Conservation (phyloP, 306 rosid species). For the Lathyrus aphaca region DNA sequence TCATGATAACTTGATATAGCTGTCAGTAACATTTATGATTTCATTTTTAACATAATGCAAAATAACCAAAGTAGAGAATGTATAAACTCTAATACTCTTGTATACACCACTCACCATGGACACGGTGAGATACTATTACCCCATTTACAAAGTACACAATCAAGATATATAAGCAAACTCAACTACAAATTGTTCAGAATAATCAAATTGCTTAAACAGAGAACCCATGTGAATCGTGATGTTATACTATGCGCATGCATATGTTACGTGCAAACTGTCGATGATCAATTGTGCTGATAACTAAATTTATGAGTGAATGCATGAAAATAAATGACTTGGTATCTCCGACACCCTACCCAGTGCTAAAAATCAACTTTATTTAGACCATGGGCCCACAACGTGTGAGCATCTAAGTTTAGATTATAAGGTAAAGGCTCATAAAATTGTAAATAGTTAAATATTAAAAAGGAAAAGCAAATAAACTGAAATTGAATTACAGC, state of each 20-base stretch:
- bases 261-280: not conserved
- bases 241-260: not conserved
- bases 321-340: slow-evolving; percentile 12
- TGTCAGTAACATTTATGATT: not conserved
- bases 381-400: not conserved
- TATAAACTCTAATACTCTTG: not conserved
- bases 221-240: not conserved
- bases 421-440: not conserved
- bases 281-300: not conserved
- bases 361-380: not conserved
- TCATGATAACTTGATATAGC: not conserved
- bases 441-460: not conserved
- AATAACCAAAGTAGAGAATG: slow-evolving; percentile 4
- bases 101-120: not conserved
- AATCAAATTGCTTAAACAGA: not conserved
- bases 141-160: slow-evolving; percentile 1
- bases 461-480: not conserved
- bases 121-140: not conserved
- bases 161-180: slow-evolving; percentile 13
- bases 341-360: not conserved
- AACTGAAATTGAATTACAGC: not conserved
- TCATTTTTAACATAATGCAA: slow-evolving; percentile 1
- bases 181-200: slow-evolving; percentile 24
- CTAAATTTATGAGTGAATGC: not conserved
- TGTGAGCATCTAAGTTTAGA: not conserved